Base-by-base conservation (phyloP, 768 basidiomycete genomes). In the Lactarius akahatsu region DNA sequence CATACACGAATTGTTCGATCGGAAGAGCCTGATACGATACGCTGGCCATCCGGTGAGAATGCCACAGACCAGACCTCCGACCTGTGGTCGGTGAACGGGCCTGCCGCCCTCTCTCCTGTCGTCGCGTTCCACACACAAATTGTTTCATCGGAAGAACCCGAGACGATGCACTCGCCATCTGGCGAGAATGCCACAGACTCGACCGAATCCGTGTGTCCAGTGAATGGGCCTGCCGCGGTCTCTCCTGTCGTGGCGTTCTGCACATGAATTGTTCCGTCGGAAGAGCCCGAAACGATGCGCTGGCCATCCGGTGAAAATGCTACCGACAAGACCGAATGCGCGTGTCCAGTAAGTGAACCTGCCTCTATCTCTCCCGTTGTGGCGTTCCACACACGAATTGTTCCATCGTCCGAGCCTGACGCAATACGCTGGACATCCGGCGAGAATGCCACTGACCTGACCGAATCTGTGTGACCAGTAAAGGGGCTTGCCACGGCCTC, bases 371-470 rank as follows among this genome's bases (percentile, higher is more conserved):
- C 40, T 32, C 63, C 63, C 1, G 40, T 64, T 28, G 4, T 32
- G 10, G 41, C 47, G n/a, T 64, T 32, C 63, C 63, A 64, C n/a
- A 64, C 23, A 28, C 36, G 23, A 41, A 64, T 56, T 45, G 55
- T 40, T n/a, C 18, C 13, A 43, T 64, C 63, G 6, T n/a, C n/a
- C 5, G 63, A 64, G n/a, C 30, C 63, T 26, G 63, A 55, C 0
- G 23, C 68, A 71, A 73, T 57, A 71, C 76, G 70, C 73, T 69
- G 36, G 71, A 9, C 8, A 45, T 45, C 45, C n/a, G 45, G 45
- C 4, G 45, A 45, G 45, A 45, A 45, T 45, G 55, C 63, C 4
- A 64, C 40, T 23, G 63, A 52, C 23, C 16, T 2, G 23, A 64
- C 63, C 26, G 11, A 2, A 11, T 58, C 30, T 4, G 40, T 58